Base-by-base conservation (phyloP, 306 rosid species). In the barrel medic (Medicago truncatula) region DNA sequence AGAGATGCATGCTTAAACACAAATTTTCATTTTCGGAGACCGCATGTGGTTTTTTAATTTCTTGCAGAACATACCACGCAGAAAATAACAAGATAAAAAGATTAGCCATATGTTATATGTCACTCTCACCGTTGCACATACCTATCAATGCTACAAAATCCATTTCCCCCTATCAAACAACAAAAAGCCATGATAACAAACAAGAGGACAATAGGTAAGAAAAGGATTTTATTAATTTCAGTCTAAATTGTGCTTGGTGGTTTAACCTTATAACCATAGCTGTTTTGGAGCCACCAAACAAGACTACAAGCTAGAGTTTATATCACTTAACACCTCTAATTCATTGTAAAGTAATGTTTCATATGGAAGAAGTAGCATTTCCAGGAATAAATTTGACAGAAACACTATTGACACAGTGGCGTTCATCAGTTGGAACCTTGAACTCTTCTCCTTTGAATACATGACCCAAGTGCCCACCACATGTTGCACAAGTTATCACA, bases 401-500 rank as follows among this genome's bases (percentile, higher is more conserved):
- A 82, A 93, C 76, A 83, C 98, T 93, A 52, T 91, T 93, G 65
- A 93, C 96, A 62, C 96, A 91, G 47, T 93, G 98, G 65, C 97
- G 96, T 86, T 91, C 96, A 75, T 93, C 91, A 0, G 87, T 93
- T 2, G 96, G 97, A 46, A 90, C 86, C 86, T 85, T 80, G 76
- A 87, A 88, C 18, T 92, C 94, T 62, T 93, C 97, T 43, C 97
- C 90, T 82, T 87, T 91, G 82, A 88, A 89, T 82, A 91, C 96
- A 82, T 93, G 97, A 16, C 96, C 94, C 87, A 89, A 80, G 75
- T 89, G 92, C 9, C 97, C 92, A 8, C 89, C 97, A 73, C 96
- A 93, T 1, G 92, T 92, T 70, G 96, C 88, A 87, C 98, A 91
- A 0, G 96, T 93, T 76, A 93, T 91, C 92, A 89, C 98, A 50